Conservation (phyloP, 2,329 filamentous ascomycete genomes). For the Alternaria triticimaculans region DNA sequence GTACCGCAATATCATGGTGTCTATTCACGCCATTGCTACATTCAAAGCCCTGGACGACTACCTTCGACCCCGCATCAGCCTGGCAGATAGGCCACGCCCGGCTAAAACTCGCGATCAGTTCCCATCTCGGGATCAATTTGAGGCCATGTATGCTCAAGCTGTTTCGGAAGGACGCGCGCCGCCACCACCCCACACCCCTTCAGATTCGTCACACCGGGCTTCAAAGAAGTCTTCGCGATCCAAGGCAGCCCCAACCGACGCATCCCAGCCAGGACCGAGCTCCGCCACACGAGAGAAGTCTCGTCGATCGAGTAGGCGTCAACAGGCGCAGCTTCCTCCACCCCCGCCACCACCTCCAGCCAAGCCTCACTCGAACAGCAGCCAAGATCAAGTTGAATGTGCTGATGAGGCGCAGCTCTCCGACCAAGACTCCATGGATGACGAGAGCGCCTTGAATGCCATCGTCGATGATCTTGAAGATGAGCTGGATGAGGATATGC, state of each 20-base stretch:
- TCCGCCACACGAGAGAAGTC: constrained; percentile 65
- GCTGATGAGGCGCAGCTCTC: constrained; percentile 88
- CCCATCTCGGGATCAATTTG: constrained; percentile 63
- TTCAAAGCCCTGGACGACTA: constrained; percentile 98
- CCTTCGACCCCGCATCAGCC: constrained; percentile 83
- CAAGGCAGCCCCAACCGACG: constrained; percentile 48
- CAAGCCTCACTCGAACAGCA: constrained; percentile 41
- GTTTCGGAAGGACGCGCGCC: constrained; percentile 55
- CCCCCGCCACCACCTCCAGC: constrained; percentile 59
- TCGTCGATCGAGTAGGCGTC: constrained; percentile 69
- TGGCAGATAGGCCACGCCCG: constrained; percentile 73
- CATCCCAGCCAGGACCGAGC: constrained; percentile 54
- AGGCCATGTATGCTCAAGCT: constrained; percentile 75
- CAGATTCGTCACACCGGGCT: constrained; percentile 38
- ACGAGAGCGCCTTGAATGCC: constrained; percentile 72
- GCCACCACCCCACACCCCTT: constrained; percentile 47
- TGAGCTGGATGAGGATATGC: constrained; percentile 70
- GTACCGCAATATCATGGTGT: constrained; percentile 96
- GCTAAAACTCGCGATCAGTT: constrained; percentile 68
- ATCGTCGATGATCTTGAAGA: constrained; percentile 92
- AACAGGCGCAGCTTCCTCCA: constrained; percentile 58
- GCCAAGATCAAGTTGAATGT: constrained; percentile 77
- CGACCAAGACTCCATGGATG: constrained; percentile 73
- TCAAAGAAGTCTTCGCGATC: constrained; percentile 42
- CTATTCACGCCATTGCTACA: constrained; percentile 96